These are phyloP conservation scores for Paraphoma sp. DNA, from an alignment of 2,329 filamentous ascomycete genomes.

Conservation along the genomic window DNA sequence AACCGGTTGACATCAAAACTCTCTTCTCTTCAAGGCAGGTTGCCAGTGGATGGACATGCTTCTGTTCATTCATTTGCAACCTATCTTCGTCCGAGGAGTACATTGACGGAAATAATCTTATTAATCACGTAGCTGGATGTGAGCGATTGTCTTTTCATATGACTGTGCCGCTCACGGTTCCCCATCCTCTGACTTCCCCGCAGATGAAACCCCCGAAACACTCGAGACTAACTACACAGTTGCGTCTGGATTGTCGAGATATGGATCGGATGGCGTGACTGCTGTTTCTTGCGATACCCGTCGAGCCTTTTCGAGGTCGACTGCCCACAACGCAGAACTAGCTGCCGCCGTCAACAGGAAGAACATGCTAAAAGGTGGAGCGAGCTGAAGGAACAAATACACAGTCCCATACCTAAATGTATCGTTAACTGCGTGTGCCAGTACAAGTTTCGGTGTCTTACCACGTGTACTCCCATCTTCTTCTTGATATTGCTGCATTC, in stretches of 20 bases:
- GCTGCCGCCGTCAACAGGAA: conserved; percentile 88
- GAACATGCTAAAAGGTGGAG: conserved; percentile 90
- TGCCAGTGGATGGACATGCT: too few relatives aligned
- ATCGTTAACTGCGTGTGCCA: neutral
- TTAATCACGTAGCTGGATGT: too few relatives aligned
- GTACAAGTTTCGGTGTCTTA: conserved; percentile 33
- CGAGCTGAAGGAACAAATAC: conserved; percentile 82
- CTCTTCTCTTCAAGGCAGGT: too few relatives aligned
- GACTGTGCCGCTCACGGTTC: too few relatives aligned
- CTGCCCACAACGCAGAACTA: conserved; percentile 86
- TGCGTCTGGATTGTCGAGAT: conserved; percentile 39
- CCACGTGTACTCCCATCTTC: conserved; percentile 87
- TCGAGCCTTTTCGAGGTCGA: conserved; percentile 67
- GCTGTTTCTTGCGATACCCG: conserved; percentile 30
- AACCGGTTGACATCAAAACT: too few relatives aligned
- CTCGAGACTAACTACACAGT: conserved; percentile 15
- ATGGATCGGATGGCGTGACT: conserved; percentile 24
- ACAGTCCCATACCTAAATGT: conserved; percentile 75
- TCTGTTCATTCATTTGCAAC: too few relatives aligned
- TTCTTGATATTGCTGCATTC: conserved; percentile 70
- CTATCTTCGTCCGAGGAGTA: too few relatives aligned
- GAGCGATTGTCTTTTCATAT: too few relatives aligned
- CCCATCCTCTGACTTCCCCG: too few relatives aligned
- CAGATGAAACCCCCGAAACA: too few relatives aligned
- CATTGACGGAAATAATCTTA: too few relatives aligned